Evolutionary conservation across 2,329 filamentous ascomycete species (phyloP).

Genomic region (Sclerotinia sclerotiorum): DNA sequence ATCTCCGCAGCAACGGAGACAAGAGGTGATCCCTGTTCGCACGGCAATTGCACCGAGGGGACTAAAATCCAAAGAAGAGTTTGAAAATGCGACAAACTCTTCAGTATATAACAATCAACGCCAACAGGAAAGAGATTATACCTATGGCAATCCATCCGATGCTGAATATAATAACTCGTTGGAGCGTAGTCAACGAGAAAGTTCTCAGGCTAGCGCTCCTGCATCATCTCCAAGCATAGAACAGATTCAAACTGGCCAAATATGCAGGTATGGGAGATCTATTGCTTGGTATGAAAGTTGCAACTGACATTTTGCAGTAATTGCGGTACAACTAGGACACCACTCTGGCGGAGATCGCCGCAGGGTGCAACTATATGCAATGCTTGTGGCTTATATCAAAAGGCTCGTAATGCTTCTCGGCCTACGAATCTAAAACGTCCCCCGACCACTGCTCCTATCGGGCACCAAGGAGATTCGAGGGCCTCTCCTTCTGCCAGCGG

Average conservation of each 20-base stretch:
- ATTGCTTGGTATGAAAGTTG: background rate
- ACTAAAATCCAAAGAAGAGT: conserved; percentile 33
- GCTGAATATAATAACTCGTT: conserved; percentile 28
- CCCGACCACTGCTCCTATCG: conserved; percentile 46
- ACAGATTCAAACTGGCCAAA: conserved; percentile 55
- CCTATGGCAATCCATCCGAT: conserved; percentile 27
- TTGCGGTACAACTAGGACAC: conserved; percentile 90
- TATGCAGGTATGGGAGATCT: conserved; percentile 64
- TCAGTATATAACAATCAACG: conserved; percentile 17
- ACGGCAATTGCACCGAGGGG: conserved; percentile 29
- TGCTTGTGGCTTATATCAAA: conserved; percentile 91
- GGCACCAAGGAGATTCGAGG: conserved; percentile 34
- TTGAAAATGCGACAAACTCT: conserved; percentile 34
- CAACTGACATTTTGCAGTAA: conserved; percentile 62
- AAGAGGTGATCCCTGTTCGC: conserved; percentile 32
- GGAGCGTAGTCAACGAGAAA: conserved; percentile 31
- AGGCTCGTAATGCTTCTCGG: conserved; percentile 86
- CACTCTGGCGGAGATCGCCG: conserved; percentile 90
- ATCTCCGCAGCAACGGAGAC: conserved; percentile 28
- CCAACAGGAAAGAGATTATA: conserved; percentile 23
- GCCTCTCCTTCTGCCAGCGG: conserved; percentile 40
- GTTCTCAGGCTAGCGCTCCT: conserved; percentile 21
- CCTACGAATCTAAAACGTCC: conserved; percentile 88
- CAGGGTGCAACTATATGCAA: conserved; percentile 96
- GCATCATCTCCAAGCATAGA: conserved; percentile 22